A percentile compares a stretch with the other conserved stretches of the same genome.
Evolutionary conservation across 768 basidiomycete genomes (phyloP).

Genomic region (Cystofilobasidium bisporidii): DNA sequence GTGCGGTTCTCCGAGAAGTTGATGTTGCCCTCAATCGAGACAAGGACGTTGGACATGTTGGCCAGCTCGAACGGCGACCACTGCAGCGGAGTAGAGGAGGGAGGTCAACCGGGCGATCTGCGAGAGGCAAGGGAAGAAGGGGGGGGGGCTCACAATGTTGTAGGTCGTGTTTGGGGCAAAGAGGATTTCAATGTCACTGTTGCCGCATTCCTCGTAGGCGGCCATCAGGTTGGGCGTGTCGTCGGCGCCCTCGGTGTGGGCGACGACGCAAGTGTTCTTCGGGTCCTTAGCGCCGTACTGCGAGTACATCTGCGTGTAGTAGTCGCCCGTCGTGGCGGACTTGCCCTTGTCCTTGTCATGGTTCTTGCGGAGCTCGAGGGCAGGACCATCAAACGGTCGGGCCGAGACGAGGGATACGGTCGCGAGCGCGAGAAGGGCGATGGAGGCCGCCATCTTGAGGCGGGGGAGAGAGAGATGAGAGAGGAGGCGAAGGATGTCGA

Average conservation of each 20-base stretch:
- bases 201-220: background rate
- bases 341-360: background rate
- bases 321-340: background rate
- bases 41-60: background rate
- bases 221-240: slow-evolving; percentile 9
- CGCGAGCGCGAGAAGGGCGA: background rate
- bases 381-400: background rate
- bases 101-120: background rate
- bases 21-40: slow-evolving; percentile 7
- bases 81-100: background rate
- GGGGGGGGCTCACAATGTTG: background rate
- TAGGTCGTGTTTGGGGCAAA: background rate
- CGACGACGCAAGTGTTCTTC: background rate
- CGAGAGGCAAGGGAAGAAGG: background rate
- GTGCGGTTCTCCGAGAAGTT: background rate
- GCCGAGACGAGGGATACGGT: background rate
- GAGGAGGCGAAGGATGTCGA: background rate
- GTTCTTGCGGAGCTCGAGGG: background rate
- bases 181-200: background rate
- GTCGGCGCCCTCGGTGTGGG: background rate
- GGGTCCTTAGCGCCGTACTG: background rate
- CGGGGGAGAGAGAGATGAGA: background rate
- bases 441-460: background rate
- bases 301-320: slow-evolving; percentile 3
- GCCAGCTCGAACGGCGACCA: slow-evolving; percentile 6